These are phyloP conservation scores for Termitomyces sp. DNA, from an alignment of 768 basidiomycete species.

Conservation along the genomic window DNA sequence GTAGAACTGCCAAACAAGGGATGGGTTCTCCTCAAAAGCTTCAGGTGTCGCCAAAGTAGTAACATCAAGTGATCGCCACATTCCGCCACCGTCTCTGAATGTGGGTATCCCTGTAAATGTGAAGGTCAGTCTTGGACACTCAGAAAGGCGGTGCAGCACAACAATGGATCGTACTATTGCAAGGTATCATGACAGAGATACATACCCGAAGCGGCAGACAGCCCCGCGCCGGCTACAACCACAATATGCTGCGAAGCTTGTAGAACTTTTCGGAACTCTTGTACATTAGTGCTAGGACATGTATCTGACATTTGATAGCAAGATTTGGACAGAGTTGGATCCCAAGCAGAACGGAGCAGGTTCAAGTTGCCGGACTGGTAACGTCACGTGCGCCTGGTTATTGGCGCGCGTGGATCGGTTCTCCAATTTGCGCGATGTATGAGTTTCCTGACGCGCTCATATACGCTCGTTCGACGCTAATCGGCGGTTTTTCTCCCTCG, in stretches of 20 bases:
- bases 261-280: conserved; percentile 8
- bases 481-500: too few species aligned
- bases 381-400: too few species aligned
- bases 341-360: too few species aligned
- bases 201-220: conserved; percentile 25
- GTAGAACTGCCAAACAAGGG: conserved; percentile 63
- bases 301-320: too few species aligned
- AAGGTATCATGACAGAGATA: background rate
- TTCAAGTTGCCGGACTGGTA: too few species aligned
- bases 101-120: conserved; percentile 39
- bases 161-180: background rate
- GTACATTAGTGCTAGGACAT: conserved; percentile 3
- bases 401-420: too few species aligned
- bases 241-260: conserved; percentile 19
- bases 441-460: too few species aligned
- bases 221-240: conserved; percentile 22
- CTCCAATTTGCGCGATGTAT: too few species aligned
- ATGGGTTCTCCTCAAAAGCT: conserved; percentile 49
- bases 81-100: conserved; percentile 50
- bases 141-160: background rate
- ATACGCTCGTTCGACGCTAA: too few species aligned
- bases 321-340: too few species aligned
- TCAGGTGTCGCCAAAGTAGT: conserved; percentile 51
- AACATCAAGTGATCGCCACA: conserved; percentile 52
- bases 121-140: background rate